Evolutionary conservation across 108 stramenopile genomes (phyloP).

Genomic region (Phaeodactylum tricornutum): DNA sequence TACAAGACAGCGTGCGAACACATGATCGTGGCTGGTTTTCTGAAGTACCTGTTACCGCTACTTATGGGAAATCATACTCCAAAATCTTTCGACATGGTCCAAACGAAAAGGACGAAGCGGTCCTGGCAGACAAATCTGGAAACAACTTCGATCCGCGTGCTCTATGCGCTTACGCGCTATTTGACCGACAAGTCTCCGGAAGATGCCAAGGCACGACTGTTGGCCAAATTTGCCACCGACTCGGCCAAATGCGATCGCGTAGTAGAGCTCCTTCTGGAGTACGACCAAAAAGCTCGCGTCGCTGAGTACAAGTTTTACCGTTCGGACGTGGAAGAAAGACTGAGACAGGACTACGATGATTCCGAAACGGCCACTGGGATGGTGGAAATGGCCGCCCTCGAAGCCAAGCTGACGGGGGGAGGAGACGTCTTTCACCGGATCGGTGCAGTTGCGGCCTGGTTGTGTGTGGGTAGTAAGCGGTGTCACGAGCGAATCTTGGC

Average conservation of each 20-base stretch:
- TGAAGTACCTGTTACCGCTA: conserved; percentile 62
- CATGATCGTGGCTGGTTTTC: conserved; percentile 46
- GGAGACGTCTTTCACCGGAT: conserved; percentile 73
- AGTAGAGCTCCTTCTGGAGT: conserved; percentile 58
- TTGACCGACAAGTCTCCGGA: conserved; percentile 43
- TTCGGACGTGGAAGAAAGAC: conserved; percentile 43
- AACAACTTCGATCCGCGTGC: conserved; percentile 39
- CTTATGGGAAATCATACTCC: conserved; percentile 51
- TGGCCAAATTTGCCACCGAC: conserved; percentile 68
- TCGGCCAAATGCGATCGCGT: conserved; percentile 63
- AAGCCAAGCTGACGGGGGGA: conserved; percentile 64
- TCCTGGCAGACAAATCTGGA: conserved; percentile 50
- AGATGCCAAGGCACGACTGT: conserved; percentile 50
- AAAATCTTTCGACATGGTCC: conserved; percentile 16
- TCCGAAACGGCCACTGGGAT: conserved; percentile 24
- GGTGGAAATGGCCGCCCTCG: conserved; percentile 46
- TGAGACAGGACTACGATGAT: no score
- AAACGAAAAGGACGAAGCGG: conserved; percentile 40
- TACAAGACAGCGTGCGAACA: conserved; percentile 47
- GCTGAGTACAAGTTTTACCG: conserved; percentile 66
- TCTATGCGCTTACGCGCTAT: conserved; percentile 56
- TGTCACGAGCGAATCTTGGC: conserved; percentile 52
- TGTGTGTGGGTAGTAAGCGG: conserved; percentile 47
- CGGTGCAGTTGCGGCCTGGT: conserved; percentile 52
- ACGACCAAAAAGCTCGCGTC: conserved; percentile 55